Evolutionary conservation across 495 filamentous ascomycete genomes (phyloP).

Genomic region (Aspergillus nidulans): DNA sequence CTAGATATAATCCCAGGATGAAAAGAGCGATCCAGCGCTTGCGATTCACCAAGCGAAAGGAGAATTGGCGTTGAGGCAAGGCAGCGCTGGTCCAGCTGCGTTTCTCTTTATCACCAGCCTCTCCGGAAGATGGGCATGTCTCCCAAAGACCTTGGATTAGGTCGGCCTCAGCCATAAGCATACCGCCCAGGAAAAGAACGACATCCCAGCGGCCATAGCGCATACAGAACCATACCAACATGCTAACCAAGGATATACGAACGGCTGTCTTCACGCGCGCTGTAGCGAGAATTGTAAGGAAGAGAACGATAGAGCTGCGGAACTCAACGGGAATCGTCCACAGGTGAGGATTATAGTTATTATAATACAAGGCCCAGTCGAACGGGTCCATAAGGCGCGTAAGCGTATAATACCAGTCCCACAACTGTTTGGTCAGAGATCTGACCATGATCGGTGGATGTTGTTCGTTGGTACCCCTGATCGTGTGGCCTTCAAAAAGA

Average conservation of each 20-base stretch:
- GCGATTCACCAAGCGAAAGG: slow-evolving; percentile 39
- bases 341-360: slow-evolving; percentile 61
- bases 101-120: slow-evolving; percentile 5
- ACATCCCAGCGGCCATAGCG: slow-evolving; percentile 55
- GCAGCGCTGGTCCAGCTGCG: slow-evolving; percentile 18
- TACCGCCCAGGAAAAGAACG: slow-evolving; percentile 55
- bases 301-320: slow-evolving; percentile 59
- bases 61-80: slow-evolving; percentile 22
- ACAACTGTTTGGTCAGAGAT: slow-evolving; percentile 41
- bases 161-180: slow-evolving; percentile 57
- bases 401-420: slow-evolving; percentile 46
- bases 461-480: slow-evolving; percentile 45
- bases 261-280: slow-evolving; percentile 44
- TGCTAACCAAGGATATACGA: slow-evolving; percentile 41
- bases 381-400: slow-evolving; percentile 50
- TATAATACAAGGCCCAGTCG: slow-evolving; percentile 50
- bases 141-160: slow-evolving; percentile 47
- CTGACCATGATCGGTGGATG: slow-evolving; percentile 38
- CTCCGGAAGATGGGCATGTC: slow-evolving; percentile 14
- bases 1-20: slow-evolving; percentile 39
- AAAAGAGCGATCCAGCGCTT: slow-evolving; percentile 52
- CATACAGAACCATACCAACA: slow-evolving; percentile 52
- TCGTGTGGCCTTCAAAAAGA: slow-evolving; percentile 37
- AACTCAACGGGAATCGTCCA: slow-evolving; percentile 76
- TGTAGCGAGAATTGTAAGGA: slow-evolving; percentile 54